Base-by-base conservation (phyloP, 2,329 filamentous ascomycete genomes). In the Capronia coronata region DNA sequence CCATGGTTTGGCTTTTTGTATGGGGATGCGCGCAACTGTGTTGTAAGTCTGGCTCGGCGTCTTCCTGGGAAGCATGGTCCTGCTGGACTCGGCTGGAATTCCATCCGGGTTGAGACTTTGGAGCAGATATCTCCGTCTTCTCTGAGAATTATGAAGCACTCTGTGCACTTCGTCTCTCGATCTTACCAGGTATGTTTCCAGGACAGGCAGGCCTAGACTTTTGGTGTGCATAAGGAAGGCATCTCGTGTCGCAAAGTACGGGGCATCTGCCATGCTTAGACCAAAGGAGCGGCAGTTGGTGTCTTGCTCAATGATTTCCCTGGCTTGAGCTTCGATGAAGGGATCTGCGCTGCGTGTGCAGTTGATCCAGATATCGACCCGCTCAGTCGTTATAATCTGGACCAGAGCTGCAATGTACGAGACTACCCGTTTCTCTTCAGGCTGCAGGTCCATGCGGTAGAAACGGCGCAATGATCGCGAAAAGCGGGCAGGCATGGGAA, bases 291-390 rank as follows among this genome's bases (percentile, higher is more conserved):
- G 74, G 60, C 83, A 85, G 1, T 58, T 59, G 0, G 79, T 82
- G 23, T 73, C 68, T n/a, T 69, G 66, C 57, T 84, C 78, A 16
- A 87, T 67, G 1, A 72, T 67, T 46, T 83, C 75, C 54, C 79
- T 80, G 1, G 81, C 82, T 21, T 76, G 65, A 0, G 79, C 83
- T 62, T 89, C 84, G 58, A 84, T 78, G 11, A 82, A 65, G 0
- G 79, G 80, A 1, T 76, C 78, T 1, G 76, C 73, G 10, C 83
- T 78, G 16, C 79, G 80, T 0, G 83, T 86, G 60, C 84, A 87
- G 18, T 79, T 81, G 3, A 90, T 77, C 84, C 85, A 90, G 2
- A 89, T 65, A 48, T 87, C 77, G 3, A 86, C 75, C 0, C 73
- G 69, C 54, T 89, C 83, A 1, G 68, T 63, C 11, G 72, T 63